Evolutionary conservation across 192 early-diverging fungal genomes (phyloP).

Genomic region (Umbelopsis isabellina): DNA sequence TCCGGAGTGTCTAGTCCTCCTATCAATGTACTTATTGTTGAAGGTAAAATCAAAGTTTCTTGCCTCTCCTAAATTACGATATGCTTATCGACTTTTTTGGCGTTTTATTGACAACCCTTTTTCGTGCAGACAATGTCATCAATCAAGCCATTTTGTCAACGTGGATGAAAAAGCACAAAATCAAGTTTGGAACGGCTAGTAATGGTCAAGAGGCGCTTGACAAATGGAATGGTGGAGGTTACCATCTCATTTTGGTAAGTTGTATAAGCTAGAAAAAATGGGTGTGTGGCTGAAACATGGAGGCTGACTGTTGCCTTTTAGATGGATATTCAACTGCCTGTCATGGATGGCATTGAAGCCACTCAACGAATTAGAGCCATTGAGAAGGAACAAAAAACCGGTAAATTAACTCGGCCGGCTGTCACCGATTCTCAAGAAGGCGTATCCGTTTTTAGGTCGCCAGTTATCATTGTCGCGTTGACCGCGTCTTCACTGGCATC

Average conservation of each 20-base stretch:
- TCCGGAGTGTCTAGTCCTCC: constrained; percentile 52
- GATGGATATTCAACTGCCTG: constrained; percentile 78
- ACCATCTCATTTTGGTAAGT: constrained; percentile 68
- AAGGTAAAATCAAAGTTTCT: constrained; percentile 48
- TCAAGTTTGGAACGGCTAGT: constrained; percentile 73
- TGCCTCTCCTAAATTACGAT: too few species aligned
- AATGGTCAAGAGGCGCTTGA: constrained; percentile 83
- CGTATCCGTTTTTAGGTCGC: constrained; percentile 54
- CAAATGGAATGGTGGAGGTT: constrained; percentile 72
- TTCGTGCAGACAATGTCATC: constrained; percentile 66
- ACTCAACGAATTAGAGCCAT: constrained; percentile 63
- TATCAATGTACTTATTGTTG: constrained; percentile 80
- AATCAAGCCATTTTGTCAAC: constrained; percentile 73
- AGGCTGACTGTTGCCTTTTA: constrained; percentile 11
- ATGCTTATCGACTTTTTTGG: too few species aligned
- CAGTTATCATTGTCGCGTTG: constrained; percentile 87
- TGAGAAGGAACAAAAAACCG: constrained; percentile 61
- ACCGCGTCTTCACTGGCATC: constrained; percentile 76
- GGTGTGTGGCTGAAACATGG: neutral
- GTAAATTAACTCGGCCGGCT: constrained; percentile 44
- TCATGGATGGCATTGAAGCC: constrained; percentile 73
- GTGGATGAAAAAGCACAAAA: constrained; percentile 73
- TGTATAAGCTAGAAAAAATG: neutral
- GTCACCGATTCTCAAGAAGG: constrained; percentile 14
- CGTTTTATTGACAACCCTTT: neutral